A percentile compares a stretch with the other conserved stretches of the same genome.
Evolutionary conservation across 148 eudicot genomes (phyloP).

Genomic region (Silene uniflora): DNA sequence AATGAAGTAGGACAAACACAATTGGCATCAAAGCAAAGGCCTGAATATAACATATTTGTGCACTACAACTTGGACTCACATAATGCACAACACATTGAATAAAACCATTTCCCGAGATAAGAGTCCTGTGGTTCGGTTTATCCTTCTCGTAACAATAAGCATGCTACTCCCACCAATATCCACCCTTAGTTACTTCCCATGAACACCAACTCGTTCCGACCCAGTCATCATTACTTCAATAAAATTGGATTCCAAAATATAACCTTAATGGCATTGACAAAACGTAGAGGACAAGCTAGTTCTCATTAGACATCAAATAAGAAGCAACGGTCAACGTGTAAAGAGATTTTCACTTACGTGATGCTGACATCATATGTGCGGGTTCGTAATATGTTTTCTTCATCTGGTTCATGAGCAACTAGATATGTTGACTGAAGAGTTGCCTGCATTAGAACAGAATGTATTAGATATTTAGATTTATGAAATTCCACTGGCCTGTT

Average conservation of each 20-base stretch:
- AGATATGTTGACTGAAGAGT: conserved; percentile 73
- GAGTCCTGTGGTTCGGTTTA: background rate
- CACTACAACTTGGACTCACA: background rate
- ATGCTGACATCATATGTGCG: conserved; percentile 98
- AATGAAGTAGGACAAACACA: background rate
- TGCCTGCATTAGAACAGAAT: conserved; percentile 48
- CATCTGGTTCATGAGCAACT: conserved; percentile 96
- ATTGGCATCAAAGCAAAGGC: background rate
- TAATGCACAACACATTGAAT: background rate
- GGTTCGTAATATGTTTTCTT: conserved; percentile 85
- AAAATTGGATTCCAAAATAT: background rate
- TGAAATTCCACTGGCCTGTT: background rate
- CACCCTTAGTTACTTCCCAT: background rate
- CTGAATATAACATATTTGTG: background rate
- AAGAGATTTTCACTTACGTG: conserved; percentile 47
- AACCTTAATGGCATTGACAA: background rate
- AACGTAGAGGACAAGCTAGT: background rate
- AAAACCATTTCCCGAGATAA: background rate
- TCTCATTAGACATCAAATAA: background rate
- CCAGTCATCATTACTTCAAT: background rate
- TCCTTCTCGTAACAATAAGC: conserved; percentile 2
- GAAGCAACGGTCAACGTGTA: background rate
- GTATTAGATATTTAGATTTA: background rate
- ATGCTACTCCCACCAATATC: background rate
- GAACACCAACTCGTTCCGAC: background rate